phyloP scores from a whole-genome alignment of 2,329 filamentous ascomycete species.

The Colletotrichum chlorophyti region DNA sequence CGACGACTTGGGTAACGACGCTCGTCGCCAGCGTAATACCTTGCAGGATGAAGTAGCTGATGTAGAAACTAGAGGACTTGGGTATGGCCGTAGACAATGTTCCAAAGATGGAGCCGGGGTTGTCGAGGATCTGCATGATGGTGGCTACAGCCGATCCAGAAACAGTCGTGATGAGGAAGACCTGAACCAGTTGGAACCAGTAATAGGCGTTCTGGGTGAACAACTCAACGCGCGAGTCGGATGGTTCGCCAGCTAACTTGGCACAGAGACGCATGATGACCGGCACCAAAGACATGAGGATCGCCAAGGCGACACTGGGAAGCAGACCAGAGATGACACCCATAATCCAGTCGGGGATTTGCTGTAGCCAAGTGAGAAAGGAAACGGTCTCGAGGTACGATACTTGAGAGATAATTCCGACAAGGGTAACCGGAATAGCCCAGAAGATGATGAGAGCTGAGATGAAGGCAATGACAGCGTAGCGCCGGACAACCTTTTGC shows the following conservation, averaged over 20 bases:
- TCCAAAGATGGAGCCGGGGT: constrained; percentile 67
- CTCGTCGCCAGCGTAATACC: constrained; percentile 79
- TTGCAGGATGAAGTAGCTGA: constrained; percentile 80
- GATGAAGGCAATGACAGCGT: constrained; percentile 75
- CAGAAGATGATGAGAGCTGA: constrained; percentile 86
- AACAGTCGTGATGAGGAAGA: constrained; percentile 87
- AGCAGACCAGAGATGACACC: constrained; percentile 87
- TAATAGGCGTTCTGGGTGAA: constrained; percentile 94
- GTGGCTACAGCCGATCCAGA: constrained; percentile 80
- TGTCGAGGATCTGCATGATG: constrained; percentile 63
- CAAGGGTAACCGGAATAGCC: constrained; percentile 75
- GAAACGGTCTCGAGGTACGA: constrained; percentile 68
- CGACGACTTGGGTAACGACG: constrained; percentile 71
- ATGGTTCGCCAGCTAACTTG: constrained; percentile 81
- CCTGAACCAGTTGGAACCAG: constrained; percentile 86
- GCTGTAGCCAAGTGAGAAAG: constrained; percentile 75
- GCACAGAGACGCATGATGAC: constrained; percentile 80
- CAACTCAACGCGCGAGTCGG: constrained; percentile 80
- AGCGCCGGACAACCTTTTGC: constrained; percentile 78
- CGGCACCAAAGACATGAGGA: constrained; percentile 87
- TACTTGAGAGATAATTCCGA: constrained; percentile 88
- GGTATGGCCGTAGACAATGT: constrained; percentile 80
- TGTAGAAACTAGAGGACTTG: constrained; percentile 89
- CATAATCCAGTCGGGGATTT: constrained; percentile 73
- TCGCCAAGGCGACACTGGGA: constrained; percentile 77